Base-by-base conservation (phyloP, 768 basidiomycete species). In the Mycena galopus region DNA sequence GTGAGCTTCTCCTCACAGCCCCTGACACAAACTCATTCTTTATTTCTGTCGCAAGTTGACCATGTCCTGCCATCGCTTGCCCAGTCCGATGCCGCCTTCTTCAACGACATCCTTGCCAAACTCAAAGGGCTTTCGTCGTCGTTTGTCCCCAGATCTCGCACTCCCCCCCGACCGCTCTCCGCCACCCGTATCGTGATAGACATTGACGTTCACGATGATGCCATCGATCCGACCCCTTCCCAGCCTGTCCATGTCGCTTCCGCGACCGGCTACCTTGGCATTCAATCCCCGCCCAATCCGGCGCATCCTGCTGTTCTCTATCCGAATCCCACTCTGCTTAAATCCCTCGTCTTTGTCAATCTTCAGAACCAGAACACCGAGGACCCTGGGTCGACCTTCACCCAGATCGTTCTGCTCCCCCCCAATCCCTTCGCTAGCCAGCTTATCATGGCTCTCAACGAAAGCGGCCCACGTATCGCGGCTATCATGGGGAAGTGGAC, bases 61-160 rank as follows among this genome's bases (percentile, higher is more conserved):
- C 44, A 47, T n/a, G 17, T 21, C 19, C 44, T 47, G 3, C 44
- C 44, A 47, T 47, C 44, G 19, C 44, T 47, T 47, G 44, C 44
- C 21, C 44, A 47, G 3, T 47, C 16, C 44, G 21, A 47, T 47
- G 44, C 44, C 19, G 21, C 44, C 44, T 47, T 47, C 44, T 47
- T 47, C 44, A 47, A 47, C 4, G 44, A 47, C 5, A 47, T 47
- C 21, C 44, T 47, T 16, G 3, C 44, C 44, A 47, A 21, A 47
- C 44, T 47, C 44, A 17, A 47, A 21, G 44, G 16, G 61, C 79
- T 82, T 85, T 47, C 44, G 11, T 16, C 44, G 21, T 21, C 44
- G 11, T 47, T 47, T 21, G 44, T 47, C 4, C 11, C 39, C 16
- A n/a, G 44, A 5, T 47, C 44, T 3, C 44, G 19, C 16, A 19